These are phyloP conservation scores for Epipyxis sp. DNA, from an alignment of 108 stramenopile genomes.

Conservation along the genomic window DNA sequence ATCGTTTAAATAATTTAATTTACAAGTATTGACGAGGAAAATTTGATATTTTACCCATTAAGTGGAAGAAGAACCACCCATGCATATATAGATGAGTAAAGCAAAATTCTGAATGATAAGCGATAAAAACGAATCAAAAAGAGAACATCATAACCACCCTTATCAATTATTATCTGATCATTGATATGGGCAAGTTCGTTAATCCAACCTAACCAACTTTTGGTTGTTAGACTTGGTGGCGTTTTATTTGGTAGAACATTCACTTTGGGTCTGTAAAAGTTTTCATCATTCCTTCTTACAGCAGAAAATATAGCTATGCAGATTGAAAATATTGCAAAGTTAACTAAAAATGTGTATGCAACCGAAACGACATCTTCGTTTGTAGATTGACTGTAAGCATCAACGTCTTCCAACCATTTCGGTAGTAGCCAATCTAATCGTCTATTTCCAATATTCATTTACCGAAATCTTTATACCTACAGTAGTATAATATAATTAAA, in stretches of 20 bases:
- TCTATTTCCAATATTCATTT: not conserved
- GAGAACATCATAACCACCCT: slow-evolving; percentile 44
- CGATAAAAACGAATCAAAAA: slow-evolving; percentile 46
- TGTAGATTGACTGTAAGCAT: slow-evolving; percentile 19
- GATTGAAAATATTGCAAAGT: slow-evolving; percentile 3
- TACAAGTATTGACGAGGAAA: not conserved
- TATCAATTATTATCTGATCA: slow-evolving; percentile 34
- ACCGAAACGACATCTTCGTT: not conserved
- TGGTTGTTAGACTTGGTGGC: slow-evolving; percentile 33
- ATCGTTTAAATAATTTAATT: not conserved
- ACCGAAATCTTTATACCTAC: not conserved
- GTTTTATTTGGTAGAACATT: slow-evolving; percentile 37
- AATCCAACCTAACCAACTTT: slow-evolving; percentile 33
- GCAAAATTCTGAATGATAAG: slow-evolving; percentile 33
- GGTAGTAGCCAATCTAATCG: slow-evolving; percentile 20
- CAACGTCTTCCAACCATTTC: slow-evolving; percentile 12
- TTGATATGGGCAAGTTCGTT: slow-evolving; percentile 13
- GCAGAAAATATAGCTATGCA: not conserved
- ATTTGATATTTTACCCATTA: slow-evolving; percentile 22
- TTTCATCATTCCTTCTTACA: slow-evolving; percentile 32
- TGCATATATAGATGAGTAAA: slow-evolving; percentile 33
- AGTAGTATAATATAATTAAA: not conserved
- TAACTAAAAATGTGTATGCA: not conserved
- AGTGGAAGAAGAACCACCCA: slow-evolving; percentile 39
- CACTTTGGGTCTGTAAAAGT: slow-evolving; percentile 39